phyloP scores from a whole-genome alignment of 495 filamentous ascomycete genomes.

The Achaetomiella virescens region DNA sequence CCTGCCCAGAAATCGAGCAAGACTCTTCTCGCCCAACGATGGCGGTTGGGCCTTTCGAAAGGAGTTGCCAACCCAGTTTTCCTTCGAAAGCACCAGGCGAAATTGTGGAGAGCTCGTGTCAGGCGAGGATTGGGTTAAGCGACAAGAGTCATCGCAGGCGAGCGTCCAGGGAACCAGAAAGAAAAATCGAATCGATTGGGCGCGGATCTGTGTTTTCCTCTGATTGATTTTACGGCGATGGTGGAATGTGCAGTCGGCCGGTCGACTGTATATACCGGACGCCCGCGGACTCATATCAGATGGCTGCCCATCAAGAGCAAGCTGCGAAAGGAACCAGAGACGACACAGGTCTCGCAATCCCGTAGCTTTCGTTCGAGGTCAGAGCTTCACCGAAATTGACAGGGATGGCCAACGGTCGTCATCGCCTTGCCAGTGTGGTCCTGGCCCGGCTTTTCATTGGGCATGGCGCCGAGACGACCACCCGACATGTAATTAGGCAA shows the following conservation, averaged over 20 bases:
- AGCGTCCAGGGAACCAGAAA: background rate
- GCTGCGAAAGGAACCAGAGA: background rate
- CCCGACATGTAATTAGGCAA: constrained; percentile 8
- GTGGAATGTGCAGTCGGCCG: background rate
- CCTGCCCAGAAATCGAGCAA: background rate
- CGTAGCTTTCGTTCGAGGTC: constrained; percentile 3
- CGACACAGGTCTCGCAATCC: background rate
- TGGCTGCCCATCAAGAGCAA: background rate
- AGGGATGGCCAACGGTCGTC: constrained; percentile 26
- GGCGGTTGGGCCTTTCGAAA: background rate
- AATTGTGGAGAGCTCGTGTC: background rate
- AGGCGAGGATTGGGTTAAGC: constrained; percentile 10
- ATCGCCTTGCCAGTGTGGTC: constrained; percentile 21
- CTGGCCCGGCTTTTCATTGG: background rate
- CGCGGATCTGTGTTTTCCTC: background rate
- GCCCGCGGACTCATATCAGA: background rate
- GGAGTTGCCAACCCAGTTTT: background rate
- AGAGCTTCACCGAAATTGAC: constrained; percentile 14
- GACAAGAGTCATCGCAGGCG: constrained; percentile 1
- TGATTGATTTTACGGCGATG: background rate
- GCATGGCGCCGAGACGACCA: background rate
- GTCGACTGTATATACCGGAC: background rate
- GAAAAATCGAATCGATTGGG: background rate
- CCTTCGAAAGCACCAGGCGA: background rate
- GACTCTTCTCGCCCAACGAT: background rate